Base-by-base conservation (phyloP, 768 basidiomycete genomes). In the Tricholoma saponaceum region DNA sequence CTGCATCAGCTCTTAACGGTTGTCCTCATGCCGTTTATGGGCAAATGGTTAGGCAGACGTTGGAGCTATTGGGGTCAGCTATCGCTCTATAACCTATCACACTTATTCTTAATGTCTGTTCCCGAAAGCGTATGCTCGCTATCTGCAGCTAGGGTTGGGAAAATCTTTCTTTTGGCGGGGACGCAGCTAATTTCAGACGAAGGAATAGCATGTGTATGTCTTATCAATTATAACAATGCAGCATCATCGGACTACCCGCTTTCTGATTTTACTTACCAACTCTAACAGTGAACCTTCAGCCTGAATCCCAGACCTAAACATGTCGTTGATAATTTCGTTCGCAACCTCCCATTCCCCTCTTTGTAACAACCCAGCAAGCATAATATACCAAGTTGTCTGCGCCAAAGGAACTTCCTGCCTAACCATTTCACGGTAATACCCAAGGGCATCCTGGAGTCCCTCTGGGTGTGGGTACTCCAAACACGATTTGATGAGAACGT, bases 41-140 rank as follows among this genome's bases (percentile, higher is more conserved):
- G 95, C 54, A 95, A 92, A 69, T 96, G 86, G 83, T 68, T 95
- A 33, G 95, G 95, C 28, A 79, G 95, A 66, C 82, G 82, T 69
- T 93, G 89, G 81, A 90, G 89, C 63, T 81, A 92, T 66, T 90
- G 89, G 84, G 83, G 94, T 95, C 64, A 70, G 87, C 58, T 37
- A 37, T 79, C 5, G 28, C 44, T 58, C 35, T 50, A 58, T 43
- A 23, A 43, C 47, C 22, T 41, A 25, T 39, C 33, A 25, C n/a
- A 43, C 51, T 49, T 53, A 37, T 23, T 58, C 54, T 25, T 32
- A 58, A 47, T 43, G 55, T 58, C 60, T 60, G 33, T 32, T 62
- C 61, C 8, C 49, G 18, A 25, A 65, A 92, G 90, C 83, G 22
- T 92, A 86, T 66, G 80, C 80, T 5, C 83, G 91, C 56, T 92